Evolutionary conservation across 2,329 filamentous ascomycete genomes (phyloP), one percentile per base, ranked within the genome.

Genomic region (Cytospora piceae): DNA sequence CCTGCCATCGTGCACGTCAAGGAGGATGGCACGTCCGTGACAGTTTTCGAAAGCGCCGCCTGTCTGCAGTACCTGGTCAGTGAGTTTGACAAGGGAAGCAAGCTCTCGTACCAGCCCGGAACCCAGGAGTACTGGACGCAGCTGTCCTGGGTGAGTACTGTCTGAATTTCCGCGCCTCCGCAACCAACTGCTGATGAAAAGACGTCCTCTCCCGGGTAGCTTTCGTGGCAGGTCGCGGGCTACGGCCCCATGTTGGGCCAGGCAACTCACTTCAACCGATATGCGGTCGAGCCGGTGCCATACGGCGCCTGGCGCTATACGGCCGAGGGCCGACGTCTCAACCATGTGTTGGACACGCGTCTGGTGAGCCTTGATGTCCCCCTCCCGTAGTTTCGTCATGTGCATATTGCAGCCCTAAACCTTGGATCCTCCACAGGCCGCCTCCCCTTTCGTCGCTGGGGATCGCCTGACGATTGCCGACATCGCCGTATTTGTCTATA

Each of bases 1-100:
- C 71, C 71, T 5, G 71, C 71, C 34, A 65, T 74, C 57, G 67
- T 72, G 7, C 71, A 74, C 54, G 63, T 70, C 32, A 70, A 71
- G 32, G 69, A 70, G 5, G 70, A 72, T 66, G 70, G 69, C 14
- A 70, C 67, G 1, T 65, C 68, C 7, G 68, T 71, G 29, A 71
- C 53, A 0, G 66, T 74, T 6, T 73, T 72, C 24, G 71, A 74
- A 49, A 73, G 70, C 62, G 72, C 62, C 9, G 66, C 72, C 29
- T 73, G 70, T 56, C 63, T 73, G 46, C 63, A 72, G 31, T 73
- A 74, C 27, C 64, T 73, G 3, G 68, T 61, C 11, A 67, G 57
- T 60, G 69, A 69, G 60, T 73, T 72, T 22, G 72, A 72, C 52
- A 71, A 69, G 57, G 69, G 70, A n/a, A 51, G 71, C 56, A 69